Base-by-base conservation (phyloP, 2,329 filamentous ascomycete genomes). In the Phaeosphaeria sp. region DNA sequence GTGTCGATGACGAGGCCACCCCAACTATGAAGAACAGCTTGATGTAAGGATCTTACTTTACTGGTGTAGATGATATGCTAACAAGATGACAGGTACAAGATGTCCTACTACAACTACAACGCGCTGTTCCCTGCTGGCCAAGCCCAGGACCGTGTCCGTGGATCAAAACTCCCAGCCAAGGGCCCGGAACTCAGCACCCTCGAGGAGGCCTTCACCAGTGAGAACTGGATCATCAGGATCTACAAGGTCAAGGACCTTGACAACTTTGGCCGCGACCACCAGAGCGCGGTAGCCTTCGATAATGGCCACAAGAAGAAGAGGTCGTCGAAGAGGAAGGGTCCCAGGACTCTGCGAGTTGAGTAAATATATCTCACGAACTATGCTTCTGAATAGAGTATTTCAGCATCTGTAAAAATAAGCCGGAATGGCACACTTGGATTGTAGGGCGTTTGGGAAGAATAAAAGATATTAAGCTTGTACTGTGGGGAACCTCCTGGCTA, bases 241-340 rank as follows among this genome's bases (percentile, higher is more conserved):
- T 99, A 97, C 86, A 99, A 99, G 86, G 95, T 99, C 81, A 99
- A 99, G 84, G 93, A 97, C 72, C 88, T 97, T 58, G 95, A 99
- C 82, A 98, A 98, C 78, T 84, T 99, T 65, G 94, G 93, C 54
- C 88, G 95, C 76, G 92, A 97, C 71, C 94, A 97, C 75, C 86
- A 86, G 64, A 85, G 81, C 66, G 87, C 86, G 1, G 80, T 82
- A 27, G 86, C 89, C 6, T 94, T 94, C 74, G 89, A 92, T 60
- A 88, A 87, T 73, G 91, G 91, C 39, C 87, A 90, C 78, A 93
- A 93, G 86, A 92, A 91, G 86, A 93, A 91, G 89, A 90, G 89
- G 84, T 77, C 83, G 1, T 78, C 79, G 36, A 93, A 91, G 83
- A 89, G 89, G 79, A 87, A 86, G 74, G 91, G 89, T n/a, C 82